Base-by-base conservation (phyloP, 495 filamentous ascomycete genomes). In the Ascodesmis nigricans region DNA sequence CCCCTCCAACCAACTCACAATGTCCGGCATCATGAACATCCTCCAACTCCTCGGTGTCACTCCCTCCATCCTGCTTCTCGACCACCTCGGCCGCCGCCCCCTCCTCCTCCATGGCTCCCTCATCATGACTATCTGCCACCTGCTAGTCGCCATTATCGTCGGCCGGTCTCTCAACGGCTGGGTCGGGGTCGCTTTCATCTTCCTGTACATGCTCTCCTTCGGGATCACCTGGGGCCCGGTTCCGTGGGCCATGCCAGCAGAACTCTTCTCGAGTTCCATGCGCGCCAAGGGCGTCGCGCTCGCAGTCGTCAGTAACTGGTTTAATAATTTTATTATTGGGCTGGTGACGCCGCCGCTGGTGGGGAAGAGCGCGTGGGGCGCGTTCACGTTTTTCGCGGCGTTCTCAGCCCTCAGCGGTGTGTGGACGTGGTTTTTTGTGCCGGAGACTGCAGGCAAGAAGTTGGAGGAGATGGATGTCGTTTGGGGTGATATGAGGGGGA, bases 181-280 rank as follows among this genome's bases (percentile, higher is more conserved):
- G 16, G 57, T 65, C 5, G 61, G 65, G 48, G 73, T 81, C 24
- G 65, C 76, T 20, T 81, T 81, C 55, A 71, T 78, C 39, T 72
- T 71, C 52, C 71, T 83, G 60, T 83, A 79, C 65, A 77, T 83
- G 53, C 77, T 78, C 57, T 75, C 74, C 2, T 82, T 80, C 49
- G 78, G 78, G 22, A 66, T 62, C 23, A 76, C 74, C 11, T 87
- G 75, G 78, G 78, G 78, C 28, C 76, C 78, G 19, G 29, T 44
- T 19, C 15, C 40, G 1, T 49, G 44, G 44, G 37, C 42, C 5
- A 44, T 47, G 15, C 39, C 44, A 13, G 36, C 37, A 6, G 44
- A 49, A 24, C 30, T 47, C 21, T 41, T 42, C 36, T 38, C 39
- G 17, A 44, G 35, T 21, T 25, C 37, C 4, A 37, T 44, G 7